phyloP scores from a whole-genome alignment of 2,329 filamentous ascomycete species.

The Ophiostoma novo-ulmi region DNA sequence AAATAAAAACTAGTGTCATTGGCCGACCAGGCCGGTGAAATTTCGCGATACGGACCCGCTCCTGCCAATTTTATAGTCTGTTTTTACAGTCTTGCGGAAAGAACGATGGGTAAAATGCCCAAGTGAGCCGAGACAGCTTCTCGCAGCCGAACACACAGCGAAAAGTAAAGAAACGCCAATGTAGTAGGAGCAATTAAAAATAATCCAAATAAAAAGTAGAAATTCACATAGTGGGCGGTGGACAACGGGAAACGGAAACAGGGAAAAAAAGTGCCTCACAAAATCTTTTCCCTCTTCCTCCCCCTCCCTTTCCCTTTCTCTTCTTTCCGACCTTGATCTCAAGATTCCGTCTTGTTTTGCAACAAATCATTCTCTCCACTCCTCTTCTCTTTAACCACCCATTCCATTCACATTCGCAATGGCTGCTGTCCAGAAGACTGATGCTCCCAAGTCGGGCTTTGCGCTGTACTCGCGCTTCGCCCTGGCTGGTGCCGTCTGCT shows the following conservation, averaged over 20 bases:
- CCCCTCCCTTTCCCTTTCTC: conserved; percentile 16
- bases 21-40: conserved; percentile 18
- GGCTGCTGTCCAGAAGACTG: conserved; percentile 45
- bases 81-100: conserved; percentile 14
- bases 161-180: neutral
- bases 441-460: conserved; percentile 43
- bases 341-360: conserved; percentile 19
- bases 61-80: conserved; percentile 5
- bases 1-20: conserved; percentile 21
- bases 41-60: conserved; percentile 11
- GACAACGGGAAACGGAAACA: neutral
- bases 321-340: conserved; percentile 21
- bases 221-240: conserved; percentile 13
- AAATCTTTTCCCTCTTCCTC: conserved; percentile 12
- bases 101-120: neutral
- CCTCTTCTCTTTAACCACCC: conserved; percentile 28
- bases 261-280: conserved; percentile 24
- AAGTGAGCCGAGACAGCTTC: neutral
- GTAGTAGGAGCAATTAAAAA: neutral
- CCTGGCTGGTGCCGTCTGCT: conserved; percentile 96
- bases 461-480: conserved; percentile 92
- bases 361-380: conserved; percentile 29
- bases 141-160: conserved; percentile 10
- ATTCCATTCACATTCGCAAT: conserved; percentile 37
- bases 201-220: neutral